phyloP scores from a whole-genome alignment of 495 filamentous ascomycete species.

The Xylaria palmicola region DNA sequence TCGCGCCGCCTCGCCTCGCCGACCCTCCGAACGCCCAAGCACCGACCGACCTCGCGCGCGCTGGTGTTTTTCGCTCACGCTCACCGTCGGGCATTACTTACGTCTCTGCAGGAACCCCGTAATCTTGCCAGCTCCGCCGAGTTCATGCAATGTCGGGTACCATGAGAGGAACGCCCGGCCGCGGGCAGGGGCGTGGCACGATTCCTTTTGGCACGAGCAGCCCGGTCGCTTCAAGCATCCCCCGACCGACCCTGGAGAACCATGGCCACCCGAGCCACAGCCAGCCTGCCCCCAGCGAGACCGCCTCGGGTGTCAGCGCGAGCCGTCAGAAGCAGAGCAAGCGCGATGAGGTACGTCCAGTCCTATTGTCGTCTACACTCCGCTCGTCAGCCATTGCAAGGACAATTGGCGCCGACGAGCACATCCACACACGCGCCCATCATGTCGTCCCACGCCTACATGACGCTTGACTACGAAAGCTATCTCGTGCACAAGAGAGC shows the following conservation, averaged over 20 bases:
- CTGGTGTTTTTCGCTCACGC: not conserved
- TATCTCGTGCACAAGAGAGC: slow-evolving; percentile 1
- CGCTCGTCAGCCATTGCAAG: not conserved
- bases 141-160: slow-evolving; percentile 36
- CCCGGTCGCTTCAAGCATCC: slow-evolving; percentile 70
- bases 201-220: slow-evolving; percentile 65
- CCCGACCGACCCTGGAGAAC: slow-evolving; percentile 74
- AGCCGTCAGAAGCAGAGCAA: slow-evolving; percentile 93
- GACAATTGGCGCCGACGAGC: not conserved
- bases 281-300: slow-evolving; percentile 54
- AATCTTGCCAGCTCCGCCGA: slow-evolving; percentile 9
- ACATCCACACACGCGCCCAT: not conserved
- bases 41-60: not conserved
- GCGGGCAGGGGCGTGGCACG: slow-evolving; percentile 61
- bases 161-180: slow-evolving; percentile 61
- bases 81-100: slow-evolving; percentile 1
- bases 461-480: slow-evolving; percentile 6
- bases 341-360: slow-evolving; percentile 84
- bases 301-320: slow-evolving; percentile 74
- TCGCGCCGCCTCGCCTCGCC: not conserved
- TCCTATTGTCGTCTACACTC: not conserved
- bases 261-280: slow-evolving; percentile 49
- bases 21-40: not conserved
- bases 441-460: slow-evolving; percentile 1
- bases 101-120: not conserved